Evolutionary conservation across 2,329 filamentous ascomycete species (phyloP).

Genomic region (Penicillium sp.): DNA sequence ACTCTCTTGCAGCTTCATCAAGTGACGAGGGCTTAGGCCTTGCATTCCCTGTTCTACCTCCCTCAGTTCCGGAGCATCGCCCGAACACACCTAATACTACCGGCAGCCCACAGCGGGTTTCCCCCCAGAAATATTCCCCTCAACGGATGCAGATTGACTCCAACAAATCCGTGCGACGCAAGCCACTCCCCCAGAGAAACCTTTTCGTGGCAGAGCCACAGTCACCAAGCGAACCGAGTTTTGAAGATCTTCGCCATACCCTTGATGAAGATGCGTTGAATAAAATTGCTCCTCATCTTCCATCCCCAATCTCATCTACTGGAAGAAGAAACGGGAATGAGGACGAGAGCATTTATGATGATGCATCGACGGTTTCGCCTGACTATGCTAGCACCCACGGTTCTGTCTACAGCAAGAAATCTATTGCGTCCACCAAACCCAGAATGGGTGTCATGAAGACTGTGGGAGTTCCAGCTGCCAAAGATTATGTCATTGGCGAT

Average conservation of each 20-base stretch:
- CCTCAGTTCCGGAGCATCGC: conserved; percentile 20
- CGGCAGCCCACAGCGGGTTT: conserved; percentile 12
- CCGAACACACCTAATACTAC: conserved; percentile 15
- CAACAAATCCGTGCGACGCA: conserved; percentile 50
- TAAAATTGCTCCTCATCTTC: conserved; percentile 42
- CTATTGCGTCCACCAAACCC: conserved; percentile 54
- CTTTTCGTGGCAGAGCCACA: conserved; percentile 18
- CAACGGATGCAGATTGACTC: conserved; percentile 37
- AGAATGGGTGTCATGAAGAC: conserved; percentile 79
- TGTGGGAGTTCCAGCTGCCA: conserved; percentile 59
- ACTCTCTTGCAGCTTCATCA: conserved; percentile 9
- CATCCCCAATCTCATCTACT: conserved; percentile 29
- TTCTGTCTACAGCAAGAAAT: conserved; percentile 50
- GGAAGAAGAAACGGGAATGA: conserved; percentile 24
- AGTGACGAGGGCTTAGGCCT: conserved; percentile 19
- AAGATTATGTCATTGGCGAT: conserved; percentile 49
- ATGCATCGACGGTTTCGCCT: conserved; percentile 64
- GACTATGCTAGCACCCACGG: conserved; percentile 73
- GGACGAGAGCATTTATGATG: conserved; percentile 56
- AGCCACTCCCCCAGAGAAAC: conserved; percentile 51
- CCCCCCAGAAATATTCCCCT: background rate
- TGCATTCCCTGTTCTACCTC: conserved; percentile 32
- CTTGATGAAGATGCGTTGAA: conserved; percentile 53
- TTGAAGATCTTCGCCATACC: conserved; percentile 45
- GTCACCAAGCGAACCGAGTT: conserved; percentile 37